Evolutionary conservation across 2,329 filamentous ascomycete species (phyloP), one percentile per base, ranked within the genome.

Genomic region (Fusarium vanettenii): DNA sequence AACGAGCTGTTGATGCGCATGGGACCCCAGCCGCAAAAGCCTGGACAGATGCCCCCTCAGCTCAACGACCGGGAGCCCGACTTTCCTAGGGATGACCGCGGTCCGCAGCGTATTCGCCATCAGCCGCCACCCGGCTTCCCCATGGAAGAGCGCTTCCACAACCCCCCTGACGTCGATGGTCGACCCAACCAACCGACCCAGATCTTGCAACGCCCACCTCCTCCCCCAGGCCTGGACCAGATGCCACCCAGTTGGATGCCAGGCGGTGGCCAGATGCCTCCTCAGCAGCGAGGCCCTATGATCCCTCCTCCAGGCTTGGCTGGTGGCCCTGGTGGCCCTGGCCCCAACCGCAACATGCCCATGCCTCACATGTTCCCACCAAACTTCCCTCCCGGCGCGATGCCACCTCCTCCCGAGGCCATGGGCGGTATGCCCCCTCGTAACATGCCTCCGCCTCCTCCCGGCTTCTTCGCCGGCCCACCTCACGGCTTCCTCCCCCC

Each of bases 191-290:
- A 90, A 73, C 90, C 89, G 6, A 91, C 90, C 5, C 90, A 92
- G 79, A 92, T 92, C 63, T 81, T 92, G 25, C 90, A 92, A 81
- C 89, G 90, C 7, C 90, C 89, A n/a, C 89, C 88, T 6, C 88
- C 87, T 1, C 88, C 88, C 20, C 89, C 89, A 3, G 90, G 91
- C 9, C 82, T 92, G 45, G 90, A 91, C 55, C 88, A 89, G 76
- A 88, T 92, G 83, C 88, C 87, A 20, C 89, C 87, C 20, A 87
- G 82, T 67, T 90, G 88, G 85, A 86, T 90, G 83, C 85, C 84
- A 45, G 83, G 80, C 61, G 84, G 79, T 45, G 85, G 83, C 25
- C 85, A 87, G 70, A 80, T 86, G 71, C 85, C 85, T 61, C 85
- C 85, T 8, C 80, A 80, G 66, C 79, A 80, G 67, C 79, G 76